Evolutionary conservation across 208 protist genomes (phyloP), one percentile per base, ranked within the genome.

Genomic region (Crithidia mellificae): DNA sequence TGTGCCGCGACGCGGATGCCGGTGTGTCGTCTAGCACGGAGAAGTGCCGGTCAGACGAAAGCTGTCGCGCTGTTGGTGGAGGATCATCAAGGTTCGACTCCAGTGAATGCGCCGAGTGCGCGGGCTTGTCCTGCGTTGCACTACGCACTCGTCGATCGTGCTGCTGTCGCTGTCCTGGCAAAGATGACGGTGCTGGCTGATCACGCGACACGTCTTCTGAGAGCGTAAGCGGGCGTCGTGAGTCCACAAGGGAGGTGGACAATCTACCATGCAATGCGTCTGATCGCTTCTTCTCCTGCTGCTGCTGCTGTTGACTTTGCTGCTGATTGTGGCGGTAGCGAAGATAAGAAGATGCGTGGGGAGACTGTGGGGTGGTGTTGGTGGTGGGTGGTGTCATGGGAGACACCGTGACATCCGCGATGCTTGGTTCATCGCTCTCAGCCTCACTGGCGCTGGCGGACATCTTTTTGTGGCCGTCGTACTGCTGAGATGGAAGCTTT

Each of bases 391-490:
- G 55, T 7, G 70, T 76, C 70, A 76, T 76, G n/a, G 70, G 70
- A 7, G 70, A 76, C 44, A 76, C 70, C 20, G 70, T 76, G 47
- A 76, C 70, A 27, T 76, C 70, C 17, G 36, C 56, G 30, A 76
- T 63, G 61, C 63, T 64, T 39, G 69, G 29, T 43, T 63, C 57
- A 3, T 59, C 50, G 32, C 39, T 50, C 9, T 57, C 66, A 4
- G 3, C 66, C n/a, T 50, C 41, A 2, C 34, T 30, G 8, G 22
- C 25, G 7, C 11, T 44, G n/a, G 6, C 43, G 2, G 14, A 6
- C 52, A 32, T 19, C 32, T 5, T 54, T 6, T 15, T 54, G 19
- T 19, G 17, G 14, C 4, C n/a, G 7, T 54, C 14, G 17, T 36
- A 7, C 2, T 30, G 29, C 50, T 6, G n/a, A 55, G 7, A 11